A percentile compares a stretch with the other conserved stretches of the same genome.
Evolutionary conservation across 345 rosid genomes (phyloP).

Genomic region (Rubroshorea leprosula): DNA sequence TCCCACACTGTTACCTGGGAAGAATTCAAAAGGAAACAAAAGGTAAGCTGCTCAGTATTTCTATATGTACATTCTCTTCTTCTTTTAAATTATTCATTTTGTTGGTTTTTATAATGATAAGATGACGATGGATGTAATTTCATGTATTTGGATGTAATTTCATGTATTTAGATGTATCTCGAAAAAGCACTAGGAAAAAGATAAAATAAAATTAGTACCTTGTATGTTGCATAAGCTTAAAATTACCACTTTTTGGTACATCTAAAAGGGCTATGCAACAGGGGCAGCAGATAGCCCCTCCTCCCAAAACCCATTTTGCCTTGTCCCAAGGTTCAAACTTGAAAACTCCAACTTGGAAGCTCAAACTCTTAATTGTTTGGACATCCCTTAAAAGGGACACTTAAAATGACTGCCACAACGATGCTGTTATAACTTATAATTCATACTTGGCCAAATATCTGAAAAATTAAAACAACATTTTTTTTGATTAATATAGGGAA

Average conservation of each 20-base stretch:
- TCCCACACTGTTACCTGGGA: constrained; percentile 95
- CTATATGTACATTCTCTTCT: neutral
- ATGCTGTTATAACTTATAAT: too few species aligned
- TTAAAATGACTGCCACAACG: too few species aligned
- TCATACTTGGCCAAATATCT: too few species aligned
- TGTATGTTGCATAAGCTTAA: neutral
- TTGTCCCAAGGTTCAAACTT: too few species aligned
- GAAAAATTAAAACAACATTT: neutral
- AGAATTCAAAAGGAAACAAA: constrained; percentile 81
- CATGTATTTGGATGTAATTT: neutral
- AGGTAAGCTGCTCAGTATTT: constrained; percentile 36
- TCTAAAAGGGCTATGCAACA: neutral
- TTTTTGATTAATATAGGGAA: neutral
- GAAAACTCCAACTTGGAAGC: too few species aligned
- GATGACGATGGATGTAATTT: neutral
- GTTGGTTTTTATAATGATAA: neutral
- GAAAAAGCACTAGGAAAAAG: neutral
- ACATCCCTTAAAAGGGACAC: too few species aligned
- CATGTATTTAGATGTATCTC: neutral
- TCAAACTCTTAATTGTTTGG: too few species aligned
- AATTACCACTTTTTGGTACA: neutral
- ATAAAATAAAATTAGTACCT: too few species aligned
- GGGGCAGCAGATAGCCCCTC: too few species aligned
- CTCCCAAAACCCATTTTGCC: too few species aligned
- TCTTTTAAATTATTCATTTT: neutral